phyloP scores from a whole-genome alignment of 257 asterid species.

The Nicotiana otophora region DNA sequence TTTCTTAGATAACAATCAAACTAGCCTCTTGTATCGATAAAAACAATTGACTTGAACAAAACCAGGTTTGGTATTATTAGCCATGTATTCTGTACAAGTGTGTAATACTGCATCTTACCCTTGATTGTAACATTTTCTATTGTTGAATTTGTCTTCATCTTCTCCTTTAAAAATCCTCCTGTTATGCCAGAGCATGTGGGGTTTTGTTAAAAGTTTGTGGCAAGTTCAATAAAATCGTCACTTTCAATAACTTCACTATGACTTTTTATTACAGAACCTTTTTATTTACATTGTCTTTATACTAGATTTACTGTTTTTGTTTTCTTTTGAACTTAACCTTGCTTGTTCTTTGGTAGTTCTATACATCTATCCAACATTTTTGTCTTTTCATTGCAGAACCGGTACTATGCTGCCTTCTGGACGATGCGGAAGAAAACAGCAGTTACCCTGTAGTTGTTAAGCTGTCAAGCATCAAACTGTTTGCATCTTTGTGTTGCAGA shows the following conservation, averaged over 20 bases:
- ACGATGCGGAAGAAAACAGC: conserved; percentile 59
- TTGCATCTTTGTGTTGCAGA: background rate
- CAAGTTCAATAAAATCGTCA: background rate
- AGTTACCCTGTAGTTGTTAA: background rate
- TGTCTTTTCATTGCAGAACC: conserved; percentile 44
- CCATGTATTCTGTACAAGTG: background rate
- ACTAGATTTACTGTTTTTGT: too few species aligned
- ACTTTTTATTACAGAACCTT: too few species aligned
- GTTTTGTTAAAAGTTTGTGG: background rate
- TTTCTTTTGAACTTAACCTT: too few species aligned
- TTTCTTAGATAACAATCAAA: background rate
- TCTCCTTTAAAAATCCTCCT: background rate
- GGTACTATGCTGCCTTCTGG: conserved; percentile 84
- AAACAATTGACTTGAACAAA: background rate
- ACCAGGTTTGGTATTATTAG: background rate
- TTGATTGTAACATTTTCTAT: background rate
- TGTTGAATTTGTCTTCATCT: background rate
- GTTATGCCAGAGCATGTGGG: background rate
- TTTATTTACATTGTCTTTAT: too few species aligned
- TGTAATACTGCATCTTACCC: background rate
- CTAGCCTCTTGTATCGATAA: background rate
- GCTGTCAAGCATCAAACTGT: background rate
- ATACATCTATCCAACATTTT: background rate
- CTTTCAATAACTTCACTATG: background rate
- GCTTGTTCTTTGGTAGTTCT: background rate